phyloP scores from a whole-genome alignment of 306 rosid species.

The Dalbergia cultrata region DNA sequence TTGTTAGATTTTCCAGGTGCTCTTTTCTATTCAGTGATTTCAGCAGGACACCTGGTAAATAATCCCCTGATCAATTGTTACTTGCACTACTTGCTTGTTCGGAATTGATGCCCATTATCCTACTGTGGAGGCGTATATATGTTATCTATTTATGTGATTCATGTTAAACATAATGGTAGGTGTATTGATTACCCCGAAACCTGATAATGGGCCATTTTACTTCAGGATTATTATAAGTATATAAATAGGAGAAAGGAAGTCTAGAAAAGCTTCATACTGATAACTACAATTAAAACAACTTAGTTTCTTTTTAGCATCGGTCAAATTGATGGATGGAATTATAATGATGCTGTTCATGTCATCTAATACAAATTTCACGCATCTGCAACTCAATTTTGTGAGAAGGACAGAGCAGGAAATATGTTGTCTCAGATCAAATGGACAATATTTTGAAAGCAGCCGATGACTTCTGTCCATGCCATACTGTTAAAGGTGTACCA shows the following conservation, averaged over 20 bases:
- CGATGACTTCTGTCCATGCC: slow-evolving; percentile 96
- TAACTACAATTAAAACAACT: slow-evolving; percentile 3
- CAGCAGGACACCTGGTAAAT: slow-evolving; percentile 68
- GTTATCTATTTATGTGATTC: slow-evolving; percentile 26
- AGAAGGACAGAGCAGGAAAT: slow-evolving; percentile 6
- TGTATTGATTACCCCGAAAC: slow-evolving; percentile 69
- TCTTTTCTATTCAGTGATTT: slow-evolving; percentile 60
- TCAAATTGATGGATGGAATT: slow-evolving; percentile 1
- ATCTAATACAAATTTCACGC: neutral
- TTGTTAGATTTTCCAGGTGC: slow-evolving; percentile 48
- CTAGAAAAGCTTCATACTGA: slow-evolving; percentile 10
- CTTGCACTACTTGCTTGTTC: neutral
- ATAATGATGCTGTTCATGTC: neutral
- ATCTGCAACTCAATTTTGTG: neutral
- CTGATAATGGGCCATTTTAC: slow-evolving; percentile 53
- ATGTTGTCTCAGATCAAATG: neutral
- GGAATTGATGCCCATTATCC: neutral
- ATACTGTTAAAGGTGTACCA: slow-evolving; percentile 68
- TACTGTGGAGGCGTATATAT: neutral
- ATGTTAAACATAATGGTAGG: slow-evolving; percentile 52
- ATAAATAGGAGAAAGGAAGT: neutral
- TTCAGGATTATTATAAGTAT: slow-evolving; percentile 49
- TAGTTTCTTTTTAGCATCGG: slow-evolving; percentile 18
- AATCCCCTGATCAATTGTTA: slow-evolving; percentile 22
- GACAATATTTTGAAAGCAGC: slow-evolving; percentile 82